Percentiles rank a stretch among this genome's conserved stretches.
Conservation (phyloP, 495 filamentous ascomycete genomes). For the Trichoderma orchidacearum region DNA sequence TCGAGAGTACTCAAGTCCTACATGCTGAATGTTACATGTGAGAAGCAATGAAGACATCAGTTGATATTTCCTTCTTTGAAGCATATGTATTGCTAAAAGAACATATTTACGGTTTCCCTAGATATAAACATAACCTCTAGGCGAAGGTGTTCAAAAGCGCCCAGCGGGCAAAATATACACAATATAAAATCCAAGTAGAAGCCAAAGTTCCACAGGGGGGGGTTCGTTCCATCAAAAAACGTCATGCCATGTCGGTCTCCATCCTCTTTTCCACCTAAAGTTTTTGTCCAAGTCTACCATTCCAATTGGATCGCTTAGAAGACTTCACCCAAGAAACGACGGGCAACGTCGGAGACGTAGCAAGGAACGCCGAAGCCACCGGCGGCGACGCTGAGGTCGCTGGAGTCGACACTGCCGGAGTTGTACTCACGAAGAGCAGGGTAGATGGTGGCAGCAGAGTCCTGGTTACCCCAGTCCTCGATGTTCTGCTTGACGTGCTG, state of each 20-base stretch:
- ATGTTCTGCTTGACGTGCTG: constrained; percentile 22
- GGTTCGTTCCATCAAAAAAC: too few relatives aligned
- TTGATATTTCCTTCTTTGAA: too few relatives aligned
- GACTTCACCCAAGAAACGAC: constrained; percentile 22
- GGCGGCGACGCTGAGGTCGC: constrained; percentile 19
- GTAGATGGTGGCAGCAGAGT: constrained; percentile 21
- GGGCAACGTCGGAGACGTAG: constrained; percentile 26
- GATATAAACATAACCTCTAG: background rate
- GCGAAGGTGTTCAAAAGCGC: background rate
- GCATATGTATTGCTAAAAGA: background rate
- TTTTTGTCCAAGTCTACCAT: too few relatives aligned
- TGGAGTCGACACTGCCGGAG: constrained; percentile 20
- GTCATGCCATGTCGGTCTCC: too few relatives aligned
- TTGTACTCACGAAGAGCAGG: constrained; percentile 27
- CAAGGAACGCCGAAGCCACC: constrained; percentile 13
- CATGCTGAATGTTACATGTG: too few relatives aligned
- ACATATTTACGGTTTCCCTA: background rate
- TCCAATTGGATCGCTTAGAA: background rate
- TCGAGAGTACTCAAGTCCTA: too few relatives aligned
- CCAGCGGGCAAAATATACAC: background rate
- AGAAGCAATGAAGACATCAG: background rate
- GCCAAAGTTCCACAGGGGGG: background rate
- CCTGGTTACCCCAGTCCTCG: constrained; percentile 14
- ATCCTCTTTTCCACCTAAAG: too few relatives aligned
- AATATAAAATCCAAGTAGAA: background rate